Evolutionary conservation across 2,329 filamentous ascomycete genomes (phyloP), one percentile per base, ranked within the genome.

Genomic region (Arthroderma uncinatum): DNA sequence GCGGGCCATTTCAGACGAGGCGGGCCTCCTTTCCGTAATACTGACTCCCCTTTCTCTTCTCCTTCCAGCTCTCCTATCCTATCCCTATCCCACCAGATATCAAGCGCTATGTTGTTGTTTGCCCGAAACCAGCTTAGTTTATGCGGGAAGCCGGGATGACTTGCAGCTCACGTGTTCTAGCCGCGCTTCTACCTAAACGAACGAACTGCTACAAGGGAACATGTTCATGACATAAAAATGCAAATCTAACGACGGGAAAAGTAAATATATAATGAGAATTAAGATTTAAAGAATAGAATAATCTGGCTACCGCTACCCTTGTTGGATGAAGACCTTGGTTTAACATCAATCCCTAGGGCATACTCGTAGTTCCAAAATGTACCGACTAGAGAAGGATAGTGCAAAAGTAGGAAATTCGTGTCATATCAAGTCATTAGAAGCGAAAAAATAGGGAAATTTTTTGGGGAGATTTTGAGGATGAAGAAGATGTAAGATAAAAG

Each of bases 51-150:
- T 34, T 16, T 7, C n/a, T 52, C 25, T 4, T 12, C 6, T 58
- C 33, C 8, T 47, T 19, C 53, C 50, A 4, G 6, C 54, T 23
- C 40, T 19, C 37, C 52, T 28, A 19, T n/a, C 39, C 39, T 42
- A n/a, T 10, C 12, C 5, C 28, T 34, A 19, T 40, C 14, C 16
- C 14, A n/a, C n/a, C n/a, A n/a, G n/a, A n/a, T n/a, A n/a, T n/a
- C n/a, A n/a, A n/a, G n/a, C n/a, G n/a, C n/a, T n/a, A n/a, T 50
- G 60, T 61, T 60, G 25, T 58, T 30, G 23, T 58, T 58, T 59
- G 16, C 37, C 56, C 54, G 2, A 53, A 59, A 44, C 10, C 19
- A 25, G 40, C 12, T 44, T 44, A 53, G 21, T 36, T 21, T 47
- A 6, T 6, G 19, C 50, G 33, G 30, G 30, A 53, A 33, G 28